Conservation (phyloP, 768 basidiomycete species). For the Rhizopogon sp. region DNA sequence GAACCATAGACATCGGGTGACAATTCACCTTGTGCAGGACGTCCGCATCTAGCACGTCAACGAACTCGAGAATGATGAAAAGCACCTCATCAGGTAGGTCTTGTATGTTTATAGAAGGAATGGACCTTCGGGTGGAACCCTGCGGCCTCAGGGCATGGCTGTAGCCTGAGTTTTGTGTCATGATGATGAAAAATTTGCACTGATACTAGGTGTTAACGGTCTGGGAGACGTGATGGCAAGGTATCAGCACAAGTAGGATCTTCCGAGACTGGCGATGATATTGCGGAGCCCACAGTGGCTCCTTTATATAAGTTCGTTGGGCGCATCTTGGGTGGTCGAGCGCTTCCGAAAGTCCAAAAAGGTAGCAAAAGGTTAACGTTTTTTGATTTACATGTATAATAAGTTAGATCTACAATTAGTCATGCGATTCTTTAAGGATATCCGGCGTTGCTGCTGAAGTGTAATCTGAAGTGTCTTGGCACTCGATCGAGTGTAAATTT, state of each 20-base stretch:
- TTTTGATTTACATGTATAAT: no score
- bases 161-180: not conserved
- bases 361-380: no score
- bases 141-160: not conserved
- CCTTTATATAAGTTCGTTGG: no score
- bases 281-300: no score
- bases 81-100: slow-evolving; percentile 4
- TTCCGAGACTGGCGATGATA: not conserved
- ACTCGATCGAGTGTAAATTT: no score
- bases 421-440: no score
- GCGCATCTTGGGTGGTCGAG: no score
- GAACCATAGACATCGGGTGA: not conserved
- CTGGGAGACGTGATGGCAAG: not conserved
- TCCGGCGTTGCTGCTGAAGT: no score
- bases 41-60: slow-evolving; percentile 1
- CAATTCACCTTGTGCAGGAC: not conserved
- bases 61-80: slow-evolving; percentile 1
- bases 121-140: not conserved
- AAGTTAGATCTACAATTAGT: no score
- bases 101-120: not conserved
- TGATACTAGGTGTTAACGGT: not conserved
- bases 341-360: no score
- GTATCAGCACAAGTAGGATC: not conserved
- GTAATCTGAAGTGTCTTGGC: no score
- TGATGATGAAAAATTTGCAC: not conserved